These are phyloP conservation scores for Borovskyia barvae DNA, from an alignment of 208 protist species.

Conservation along the genomic window DNA sequence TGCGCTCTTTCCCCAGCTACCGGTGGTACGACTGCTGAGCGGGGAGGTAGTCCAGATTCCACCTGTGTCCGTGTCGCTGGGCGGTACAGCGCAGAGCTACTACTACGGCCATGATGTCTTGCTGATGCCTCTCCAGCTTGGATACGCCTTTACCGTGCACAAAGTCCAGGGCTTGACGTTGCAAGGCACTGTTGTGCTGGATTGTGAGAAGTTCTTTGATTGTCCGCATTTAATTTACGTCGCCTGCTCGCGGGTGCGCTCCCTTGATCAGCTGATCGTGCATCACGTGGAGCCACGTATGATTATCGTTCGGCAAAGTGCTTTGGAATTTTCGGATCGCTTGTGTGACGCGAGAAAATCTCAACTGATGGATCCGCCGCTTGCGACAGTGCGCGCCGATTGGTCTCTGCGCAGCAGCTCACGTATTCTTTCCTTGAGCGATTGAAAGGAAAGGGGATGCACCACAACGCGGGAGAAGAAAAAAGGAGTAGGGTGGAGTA, in stretches of 20 bases:
- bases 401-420: constrained; percentile 17
- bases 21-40: constrained; percentile 75
- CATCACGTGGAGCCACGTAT: constrained; percentile 68
- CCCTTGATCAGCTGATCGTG: constrained; percentile 82
- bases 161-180: constrained; percentile 91
- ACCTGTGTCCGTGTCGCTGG: constrained; percentile 50
- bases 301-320: constrained; percentile 73
- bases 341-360: constrained; percentile 29
- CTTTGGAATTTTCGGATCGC: constrained; percentile 63
- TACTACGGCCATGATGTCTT: constrained; percentile 86
- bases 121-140: constrained; percentile 80
- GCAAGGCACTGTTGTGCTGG: constrained; percentile 78
- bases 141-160: constrained; percentile 91
- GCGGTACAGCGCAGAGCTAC: constrained; percentile 68
- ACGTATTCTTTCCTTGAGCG: too few species aligned
- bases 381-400: constrained; percentile 17
- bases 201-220: constrained; percentile 85
- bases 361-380: constrained; percentile 2
- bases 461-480: too few species aligned
- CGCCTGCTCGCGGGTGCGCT: constrained; percentile 79
- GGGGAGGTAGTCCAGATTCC: constrained; percentile 83
- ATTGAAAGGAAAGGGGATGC: too few species aligned
- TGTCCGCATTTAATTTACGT: constrained; percentile 91
- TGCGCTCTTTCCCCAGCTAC: constrained; percentile 58
- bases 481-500: too few species aligned